Conservation (phyloP, 2,329 filamentous ascomycete species). For the Aurifilum marmelostoma region DNA sequence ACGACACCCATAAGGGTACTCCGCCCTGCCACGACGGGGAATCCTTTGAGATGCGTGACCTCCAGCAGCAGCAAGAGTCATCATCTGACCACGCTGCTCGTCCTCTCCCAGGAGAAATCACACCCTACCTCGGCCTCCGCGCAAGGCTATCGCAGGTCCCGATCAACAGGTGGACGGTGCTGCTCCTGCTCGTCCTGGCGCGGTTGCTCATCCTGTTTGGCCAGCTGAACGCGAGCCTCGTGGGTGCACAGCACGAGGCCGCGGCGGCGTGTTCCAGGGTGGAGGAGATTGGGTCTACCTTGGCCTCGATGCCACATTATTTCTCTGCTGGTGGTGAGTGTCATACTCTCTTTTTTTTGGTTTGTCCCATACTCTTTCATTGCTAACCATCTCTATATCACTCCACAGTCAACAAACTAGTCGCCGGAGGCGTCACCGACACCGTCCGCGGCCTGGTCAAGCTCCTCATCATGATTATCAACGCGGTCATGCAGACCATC, state of each 20-base stretch:
- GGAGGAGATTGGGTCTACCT: conserved; percentile 88
- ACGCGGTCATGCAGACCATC: conserved; percentile 82
- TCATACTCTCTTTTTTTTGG: not conserved
- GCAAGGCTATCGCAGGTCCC: conserved; percentile 92
- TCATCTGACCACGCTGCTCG: not conserved
- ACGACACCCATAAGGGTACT: no score
- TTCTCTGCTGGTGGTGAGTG: conserved; percentile 67
- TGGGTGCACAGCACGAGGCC: conserved; percentile 76
- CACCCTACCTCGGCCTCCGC: conserved; percentile 88
- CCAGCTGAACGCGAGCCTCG: conserved; percentile 73
- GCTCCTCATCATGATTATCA: conserved; percentile 77
- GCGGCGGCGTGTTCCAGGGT: conserved; percentile 89
- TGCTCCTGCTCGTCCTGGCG: conserved; percentile 82
- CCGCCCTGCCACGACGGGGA: conserved; percentile 36
- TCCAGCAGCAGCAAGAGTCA: conserved; percentile 51
- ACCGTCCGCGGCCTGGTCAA: conserved; percentile 79
- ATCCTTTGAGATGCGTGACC: conserved; percentile 41
- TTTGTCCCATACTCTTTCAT: not conserved
- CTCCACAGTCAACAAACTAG: conserved; percentile 73
- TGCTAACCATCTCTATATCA: not conserved
- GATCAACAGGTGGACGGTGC: conserved; percentile 96
- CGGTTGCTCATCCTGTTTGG: conserved; percentile 77
- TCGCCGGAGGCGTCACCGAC: conserved; percentile 77
- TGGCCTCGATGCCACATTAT: conserved; percentile 99
- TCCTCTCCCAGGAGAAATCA: conserved; percentile 59